Conservation (phyloP, 2,329 filamentous ascomycete species). For the Talaromyces sp. region DNA sequence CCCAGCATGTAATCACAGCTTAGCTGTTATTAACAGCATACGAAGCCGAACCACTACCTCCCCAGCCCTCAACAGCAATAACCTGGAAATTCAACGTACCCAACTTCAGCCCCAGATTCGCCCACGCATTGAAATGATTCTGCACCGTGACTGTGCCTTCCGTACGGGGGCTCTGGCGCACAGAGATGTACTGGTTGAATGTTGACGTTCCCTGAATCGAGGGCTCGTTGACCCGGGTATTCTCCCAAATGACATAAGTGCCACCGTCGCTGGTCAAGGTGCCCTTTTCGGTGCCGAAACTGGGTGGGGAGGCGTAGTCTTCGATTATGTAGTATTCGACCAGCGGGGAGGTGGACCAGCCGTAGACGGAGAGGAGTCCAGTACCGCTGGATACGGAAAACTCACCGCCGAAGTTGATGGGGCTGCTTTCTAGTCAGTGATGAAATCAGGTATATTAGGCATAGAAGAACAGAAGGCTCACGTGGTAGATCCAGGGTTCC, state of each 20-base stretch:
- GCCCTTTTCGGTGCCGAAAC: constrained; percentile 29
- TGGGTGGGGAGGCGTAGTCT: constrained; percentile 32
- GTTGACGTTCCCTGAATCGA: constrained; percentile 41
- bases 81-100: constrained; percentile 42
- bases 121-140: constrained; percentile 41
- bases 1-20: neutral
- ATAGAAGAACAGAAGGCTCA: constrained; percentile 28
- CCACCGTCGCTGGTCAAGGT: constrained; percentile 37
- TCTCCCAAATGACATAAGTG: constrained; percentile 39
- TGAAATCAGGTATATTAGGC: too few species aligned
- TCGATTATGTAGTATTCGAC: constrained; percentile 41
- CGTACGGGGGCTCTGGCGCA: constrained; percentile 35
- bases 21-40: constrained; percentile 12
- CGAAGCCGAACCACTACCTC: constrained; percentile 10
- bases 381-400: constrained; percentile 31
- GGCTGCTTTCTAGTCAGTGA: neutral
- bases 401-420: constrained; percentile 29
- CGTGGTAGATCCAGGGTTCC: constrained; percentile 52
- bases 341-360: constrained; percentile 39
- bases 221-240: constrained; percentile 37
- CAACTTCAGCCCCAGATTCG: constrained; percentile 30
- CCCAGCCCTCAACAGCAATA: constrained; percentile 38
- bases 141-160: constrained; percentile 35
- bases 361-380: constrained; percentile 38
- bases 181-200: constrained; percentile 45